Evolutionary conservation across 768 basidiomycete genomes (phyloP), one percentile per base, ranked within the genome.

Genomic region (Leccinum imitatum): DNA sequence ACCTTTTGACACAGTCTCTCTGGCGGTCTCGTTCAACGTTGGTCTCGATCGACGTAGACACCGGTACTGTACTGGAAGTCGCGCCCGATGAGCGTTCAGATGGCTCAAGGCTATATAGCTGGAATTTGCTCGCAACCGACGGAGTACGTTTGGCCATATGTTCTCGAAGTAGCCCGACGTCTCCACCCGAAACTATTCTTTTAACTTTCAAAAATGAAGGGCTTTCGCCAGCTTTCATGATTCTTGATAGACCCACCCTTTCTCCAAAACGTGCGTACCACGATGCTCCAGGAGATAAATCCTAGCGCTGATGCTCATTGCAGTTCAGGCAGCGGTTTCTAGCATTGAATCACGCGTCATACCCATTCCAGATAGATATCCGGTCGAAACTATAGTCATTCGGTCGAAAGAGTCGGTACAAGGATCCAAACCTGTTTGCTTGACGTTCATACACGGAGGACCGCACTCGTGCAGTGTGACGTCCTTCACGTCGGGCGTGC

Each of bases 381-480:
- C 81, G 3, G 77, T 80, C 1, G 84, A 89, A 69, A 82, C 82
- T 0, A 80, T 89, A 13, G 69, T 89, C 11, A 71, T 87, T 21
- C 75, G 74, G 47, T 70, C 75, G 0, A 66, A 67, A 8, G 62
- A 61, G 44, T 55, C 41, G 8, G 67, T 52, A 5, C 25, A 60
- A n/a, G 68, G 59, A 15, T 56, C 23, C 4, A 69, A 68, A 19
- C 76, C 76, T 2, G 78, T 81, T n/a, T 87, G 79, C 55, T 73
- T 90, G 51, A 81, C 80, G 0, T 67, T 76, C 14, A 79, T 80
- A 7, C 89, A 89, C 58, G 88, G 87, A 8, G 88, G 88, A 3
- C 87, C 89, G 0, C 87, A 89, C 66, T 75, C 67, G 0, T 75
- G 77, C 1, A 74, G 66, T 3, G 78, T 78, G 0, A 85, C 82